Evolutionary conservation across 805 yeast species (phyloP).

Genomic region (Pichia scutulata): DNA sequence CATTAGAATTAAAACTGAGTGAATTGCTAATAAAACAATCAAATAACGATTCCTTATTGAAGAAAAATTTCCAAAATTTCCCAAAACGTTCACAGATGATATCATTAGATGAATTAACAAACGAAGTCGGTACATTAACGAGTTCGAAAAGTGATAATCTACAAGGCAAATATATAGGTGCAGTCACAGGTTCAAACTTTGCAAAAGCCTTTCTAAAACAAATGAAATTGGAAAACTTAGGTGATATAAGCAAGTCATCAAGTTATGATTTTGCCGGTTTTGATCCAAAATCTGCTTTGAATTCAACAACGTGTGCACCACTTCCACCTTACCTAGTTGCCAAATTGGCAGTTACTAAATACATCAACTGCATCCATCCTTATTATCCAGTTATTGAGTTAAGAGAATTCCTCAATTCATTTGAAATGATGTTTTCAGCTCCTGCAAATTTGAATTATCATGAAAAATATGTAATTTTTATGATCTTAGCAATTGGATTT

Average conservation of each 20-base stretch:
- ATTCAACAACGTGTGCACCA: slow-evolving; percentile 18
- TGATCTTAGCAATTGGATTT: slow-evolving; percentile 18
- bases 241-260: slow-evolving; percentile 4
- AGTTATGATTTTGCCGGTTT: slow-evolving; percentile 10
- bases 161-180: slow-evolving; percentile 16
- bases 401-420: slow-evolving; percentile 8
- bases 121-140: slow-evolving; percentile 21
- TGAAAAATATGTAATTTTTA: slow-evolving; percentile 18
- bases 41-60: neutral
- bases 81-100: neutral
- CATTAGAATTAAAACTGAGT: slow-evolving; percentile 11
- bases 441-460: slow-evolving; percentile 13
- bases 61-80: neutral
- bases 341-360: slow-evolving; percentile 10
- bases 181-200: slow-evolving; percentile 23
- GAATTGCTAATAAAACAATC: neutral
- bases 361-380: slow-evolving; percentile 15
- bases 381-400: slow-evolving; percentile 17
- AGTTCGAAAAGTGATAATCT: slow-evolving; percentile 10
- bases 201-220: slow-evolving; percentile 18
- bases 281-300: slow-evolving; percentile 7
- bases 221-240: slow-evolving; percentile 14
- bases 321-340: slow-evolving; percentile 16
- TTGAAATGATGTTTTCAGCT: slow-evolving; percentile 10
- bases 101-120: slow-evolving; percentile 17